A percentile compares a stretch with the other conserved stretches of the same genome.
These are phyloP conservation scores for Hemileccinum hortonii DNA, from an alignment of 1,284 basidiomycete species.

Conservation along the genomic window DNA sequence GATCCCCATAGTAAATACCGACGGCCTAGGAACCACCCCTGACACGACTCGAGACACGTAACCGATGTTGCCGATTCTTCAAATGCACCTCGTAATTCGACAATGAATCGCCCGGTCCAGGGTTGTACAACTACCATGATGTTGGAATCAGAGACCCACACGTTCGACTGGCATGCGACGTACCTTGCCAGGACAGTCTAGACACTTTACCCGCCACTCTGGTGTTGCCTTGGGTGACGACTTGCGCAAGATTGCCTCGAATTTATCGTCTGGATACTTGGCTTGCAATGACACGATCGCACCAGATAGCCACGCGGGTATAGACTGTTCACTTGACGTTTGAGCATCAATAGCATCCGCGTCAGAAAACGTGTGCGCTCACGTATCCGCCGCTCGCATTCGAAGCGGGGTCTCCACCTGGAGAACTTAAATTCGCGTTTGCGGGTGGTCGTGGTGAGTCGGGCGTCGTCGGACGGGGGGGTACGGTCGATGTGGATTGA, in stretches of 20 bases:
- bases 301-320: constrained; percentile 69
- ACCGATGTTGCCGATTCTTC: constrained; percentile 70
- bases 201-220: constrained; percentile 93
- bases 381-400: constrained; percentile 26
- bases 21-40: constrained; percentile 20
- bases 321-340: constrained; percentile 40
- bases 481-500: constrained; percentile 23
- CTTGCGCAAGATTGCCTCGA: constrained; percentile 73
- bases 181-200: constrained; percentile 94
- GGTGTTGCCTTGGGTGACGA: constrained; percentile 48
- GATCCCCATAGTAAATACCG: constrained; percentile 19
- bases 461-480: constrained; percentile 26
- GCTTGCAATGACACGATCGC: constrained; percentile 66
- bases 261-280: constrained; percentile 80
- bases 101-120: constrained; percentile 87
- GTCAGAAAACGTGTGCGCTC: constrained; percentile 20
- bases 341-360: constrained; percentile 37
- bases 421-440: constrained; percentile 17
- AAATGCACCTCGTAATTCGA: constrained; percentile 94
- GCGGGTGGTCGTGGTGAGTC: constrained; percentile 25
- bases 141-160: not conserved
- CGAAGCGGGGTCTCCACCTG: constrained; percentile 15
- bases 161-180: not conserved
- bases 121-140: constrained; percentile 75
- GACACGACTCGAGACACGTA: constrained; percentile 49